phyloP scores from a whole-genome alignment of 2,329 filamentous ascomycete genomes.

The Phyllosticta citrichinensis region DNA sequence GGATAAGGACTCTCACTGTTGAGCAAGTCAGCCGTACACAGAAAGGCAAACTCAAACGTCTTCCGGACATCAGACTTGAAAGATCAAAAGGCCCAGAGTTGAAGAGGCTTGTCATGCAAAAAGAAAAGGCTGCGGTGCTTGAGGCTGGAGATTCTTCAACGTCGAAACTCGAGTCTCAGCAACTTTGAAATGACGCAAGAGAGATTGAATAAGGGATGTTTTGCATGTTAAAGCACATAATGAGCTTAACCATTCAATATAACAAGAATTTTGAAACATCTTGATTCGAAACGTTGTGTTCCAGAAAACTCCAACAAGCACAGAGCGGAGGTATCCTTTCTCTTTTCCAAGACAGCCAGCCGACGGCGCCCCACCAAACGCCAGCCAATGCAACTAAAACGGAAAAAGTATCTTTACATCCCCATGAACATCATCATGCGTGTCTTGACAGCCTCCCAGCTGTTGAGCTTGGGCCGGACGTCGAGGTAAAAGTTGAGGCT shows the following conservation, averaged over 20 bases:
- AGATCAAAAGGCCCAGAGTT: no score
- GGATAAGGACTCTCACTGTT: no score
- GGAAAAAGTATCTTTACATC: slow-evolving; percentile 19
- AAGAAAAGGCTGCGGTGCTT: no score
- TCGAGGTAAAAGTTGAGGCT: slow-evolving; percentile 55
- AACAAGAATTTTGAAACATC: neutral
- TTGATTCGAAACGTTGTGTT: neutral
- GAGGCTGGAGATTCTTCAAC: no score
- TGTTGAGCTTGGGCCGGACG: slow-evolving; percentile 56
- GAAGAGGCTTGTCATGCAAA: no score
- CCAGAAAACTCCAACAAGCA: neutral
- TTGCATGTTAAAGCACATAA: neutral
- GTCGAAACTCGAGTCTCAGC: no score
- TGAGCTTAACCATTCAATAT: no score
- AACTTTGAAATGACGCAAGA: no score
- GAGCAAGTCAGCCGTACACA: no score
- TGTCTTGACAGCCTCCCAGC: slow-evolving; percentile 50
- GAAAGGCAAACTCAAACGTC: no score
- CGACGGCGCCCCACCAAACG: neutral
- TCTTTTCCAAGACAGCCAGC: neutral
- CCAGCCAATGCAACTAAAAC: neutral
- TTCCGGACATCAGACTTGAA: no score
- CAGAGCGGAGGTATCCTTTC: neutral
- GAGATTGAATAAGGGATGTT: no score
- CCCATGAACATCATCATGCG: slow-evolving; percentile 40